Evolutionary conservation across 2,329 filamentous ascomycete genomes (phyloP).

Genomic region (Aspergillus sp.): DNA sequence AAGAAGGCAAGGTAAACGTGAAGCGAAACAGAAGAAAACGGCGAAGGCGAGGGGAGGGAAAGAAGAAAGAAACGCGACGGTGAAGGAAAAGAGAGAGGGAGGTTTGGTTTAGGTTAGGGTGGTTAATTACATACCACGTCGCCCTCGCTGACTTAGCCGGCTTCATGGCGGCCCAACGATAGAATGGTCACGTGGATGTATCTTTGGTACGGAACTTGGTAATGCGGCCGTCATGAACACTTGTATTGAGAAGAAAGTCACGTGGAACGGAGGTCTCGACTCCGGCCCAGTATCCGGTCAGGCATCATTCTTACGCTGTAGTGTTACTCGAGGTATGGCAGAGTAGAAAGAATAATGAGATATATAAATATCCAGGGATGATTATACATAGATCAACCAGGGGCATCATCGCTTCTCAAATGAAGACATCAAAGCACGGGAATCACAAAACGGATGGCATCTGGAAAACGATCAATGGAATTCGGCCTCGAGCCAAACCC

Average conservation of each 20-base stretch:
- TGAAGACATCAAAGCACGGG: constrained; percentile 13
- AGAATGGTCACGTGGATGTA: background rate
- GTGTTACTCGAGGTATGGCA: background rate
- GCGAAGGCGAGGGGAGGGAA: constrained; percentile 6
- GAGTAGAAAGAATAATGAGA: background rate
- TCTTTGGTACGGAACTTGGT: background rate
- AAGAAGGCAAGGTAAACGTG: constrained; percentile 8
- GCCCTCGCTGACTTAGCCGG: background rate
- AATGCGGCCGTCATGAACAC: background rate
- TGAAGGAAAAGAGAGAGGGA: constrained; percentile 19
- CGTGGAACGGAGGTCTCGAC: background rate
- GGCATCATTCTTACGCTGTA: background rate
- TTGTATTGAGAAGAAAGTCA: background rate
- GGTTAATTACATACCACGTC: constrained; percentile 3
- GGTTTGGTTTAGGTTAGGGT: constrained; percentile 2
- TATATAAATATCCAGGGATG: constrained; percentile 4
- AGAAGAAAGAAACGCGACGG: constrained; percentile 15
- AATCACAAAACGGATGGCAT: constrained; percentile 14
- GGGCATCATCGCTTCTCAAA: constrained; percentile 11
- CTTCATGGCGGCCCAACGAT: background rate
- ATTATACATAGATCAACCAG: constrained; percentile 13
- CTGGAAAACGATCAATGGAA: background rate
- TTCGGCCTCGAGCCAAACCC: background rate
- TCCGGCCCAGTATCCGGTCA: too few species aligned
- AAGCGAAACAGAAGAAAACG: constrained; percentile 7